Evolutionary conservation across 2,329 filamentous ascomycete species (phyloP), one percentile per base, ranked within the genome.

Genomic region (Herpotrichia juniperi): DNA sequence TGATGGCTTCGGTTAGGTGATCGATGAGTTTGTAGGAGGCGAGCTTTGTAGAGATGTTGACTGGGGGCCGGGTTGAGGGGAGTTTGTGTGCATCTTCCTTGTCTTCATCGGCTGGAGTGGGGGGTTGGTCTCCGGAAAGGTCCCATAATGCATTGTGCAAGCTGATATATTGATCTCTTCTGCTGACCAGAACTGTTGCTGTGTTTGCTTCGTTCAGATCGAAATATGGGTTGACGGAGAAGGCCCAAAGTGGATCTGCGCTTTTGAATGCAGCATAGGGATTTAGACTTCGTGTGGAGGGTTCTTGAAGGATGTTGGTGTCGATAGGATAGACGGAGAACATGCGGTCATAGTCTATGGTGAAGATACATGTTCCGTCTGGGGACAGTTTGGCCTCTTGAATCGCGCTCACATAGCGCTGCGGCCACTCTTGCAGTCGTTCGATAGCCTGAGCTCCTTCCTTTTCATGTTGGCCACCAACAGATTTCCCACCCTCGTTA

Each of bases 301-400:
- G 16, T 19, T 58, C 40, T 1, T 48, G 42, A 24, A 58, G 34
- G 21, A 62, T 48, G 35, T 51, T 48, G 8, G 51, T 50, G 22
- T 55, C 34, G 42, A 70, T 51, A 16, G 59, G 54, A 43, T 71
- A 84, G 72, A 86, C 63, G 6, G 85, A 75, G 62, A 81, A 84
- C 1, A 79, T 80, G 59, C 80, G 76, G n/a, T 83, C 74, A 50
- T 73, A 78, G 51, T 77, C 81, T 34, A 79, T 78, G 2, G 83
- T 82, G 51, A 87, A 64, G 21, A 87, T 64, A 19, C 78, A 80
- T 1, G 81, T 85, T 6, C 84, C 84, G 64, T 87, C 84, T 14
- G 81, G 73, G 7, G 79, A 75, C 6, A 72, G 60, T 42, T 71
- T 63, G 0, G 63, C 62, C 37, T 71, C 66, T 25, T 68, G 58